Percentiles rank a stretch among this genome's conserved stretches.
phyloP scores from a whole-genome alignment of 768 basidiomycete species.

The Asterophora parasitica region DNA sequence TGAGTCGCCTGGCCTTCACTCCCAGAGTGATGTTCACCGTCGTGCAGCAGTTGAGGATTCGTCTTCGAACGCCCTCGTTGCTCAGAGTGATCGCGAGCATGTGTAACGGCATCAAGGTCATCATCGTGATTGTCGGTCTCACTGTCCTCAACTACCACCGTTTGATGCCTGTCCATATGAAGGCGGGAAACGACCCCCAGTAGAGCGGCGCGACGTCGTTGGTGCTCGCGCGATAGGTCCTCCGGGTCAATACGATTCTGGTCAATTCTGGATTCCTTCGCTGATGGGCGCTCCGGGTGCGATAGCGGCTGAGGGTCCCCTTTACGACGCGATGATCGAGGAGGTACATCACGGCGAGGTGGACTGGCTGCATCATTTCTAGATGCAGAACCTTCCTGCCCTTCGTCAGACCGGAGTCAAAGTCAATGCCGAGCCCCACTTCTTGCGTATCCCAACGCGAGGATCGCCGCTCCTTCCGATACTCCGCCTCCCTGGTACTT shows the following conservation, averaged over 20 bases:
- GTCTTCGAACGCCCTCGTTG: background rate
- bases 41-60: conserved; percentile 16
- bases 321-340: background rate
- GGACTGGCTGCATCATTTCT: background rate
- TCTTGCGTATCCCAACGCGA: background rate
- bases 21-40: conserved; percentile 26
- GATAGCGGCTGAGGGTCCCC: background rate
- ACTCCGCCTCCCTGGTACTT: background rate
- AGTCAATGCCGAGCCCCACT: conserved; percentile 12
- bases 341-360: background rate
- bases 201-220: conserved; percentile 30
- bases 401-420: conserved; percentile 5
- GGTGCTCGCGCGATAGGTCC: conserved; percentile 17
- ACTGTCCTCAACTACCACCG: conserved; percentile 1
- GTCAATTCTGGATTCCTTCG: background rate
- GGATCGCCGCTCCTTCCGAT: background rate
- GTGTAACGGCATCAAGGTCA: conserved; percentile 33
- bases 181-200: conserved; percentile 32
- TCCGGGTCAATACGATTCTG: background rate
- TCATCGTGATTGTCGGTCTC: conserved; percentile 30
- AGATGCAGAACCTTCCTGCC: background rate
- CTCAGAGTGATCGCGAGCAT: conserved; percentile 19
- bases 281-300: background rate
- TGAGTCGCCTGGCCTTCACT: background rate
- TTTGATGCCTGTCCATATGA: conserved; percentile 5